These are phyloP conservation scores for Mentha longifolia DNA, from an alignment of 257 asterid species.

Conservation along the genomic window DNA sequence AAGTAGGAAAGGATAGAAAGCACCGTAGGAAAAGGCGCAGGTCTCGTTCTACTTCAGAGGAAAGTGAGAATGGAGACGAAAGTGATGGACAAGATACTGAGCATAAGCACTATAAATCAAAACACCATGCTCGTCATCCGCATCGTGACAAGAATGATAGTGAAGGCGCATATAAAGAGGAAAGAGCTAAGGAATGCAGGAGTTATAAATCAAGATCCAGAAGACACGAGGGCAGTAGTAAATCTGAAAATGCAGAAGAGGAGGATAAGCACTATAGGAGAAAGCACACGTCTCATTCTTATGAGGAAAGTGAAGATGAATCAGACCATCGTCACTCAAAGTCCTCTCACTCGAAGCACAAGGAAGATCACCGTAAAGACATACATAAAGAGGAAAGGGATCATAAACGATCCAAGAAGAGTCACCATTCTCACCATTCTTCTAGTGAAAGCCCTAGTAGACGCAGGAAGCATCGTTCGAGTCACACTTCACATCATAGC, in stretches of 20 bases:
- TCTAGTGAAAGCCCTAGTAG: slow-evolving; percentile 50
- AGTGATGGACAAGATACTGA: slow-evolving; percentile 39
- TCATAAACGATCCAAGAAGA: slow-evolving; percentile 48
- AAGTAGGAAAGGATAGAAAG: slow-evolving; percentile 28
- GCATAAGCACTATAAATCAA: slow-evolving; percentile 37
- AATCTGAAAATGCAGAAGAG: slow-evolving; percentile 20
- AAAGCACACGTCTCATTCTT: slow-evolving; percentile 23
- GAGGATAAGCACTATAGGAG: slow-evolving; percentile 14
- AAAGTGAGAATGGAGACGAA: slow-evolving; percentile 26
- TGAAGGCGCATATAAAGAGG: slow-evolving; percentile 1
- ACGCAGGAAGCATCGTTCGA: slow-evolving; percentile 55
- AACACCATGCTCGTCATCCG: slow-evolving; percentile 29
- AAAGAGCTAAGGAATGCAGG: slow-evolving; percentile 30
- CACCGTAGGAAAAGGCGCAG: slow-evolving; percentile 25
- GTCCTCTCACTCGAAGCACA: slow-evolving; percentile 37
- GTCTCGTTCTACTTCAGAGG: slow-evolving; percentile 28
- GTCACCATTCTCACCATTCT: slow-evolving; percentile 42
- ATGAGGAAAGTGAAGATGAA: slow-evolving; percentile 36
- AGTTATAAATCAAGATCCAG: slow-evolving; percentile 34
- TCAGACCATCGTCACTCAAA: slow-evolving; percentile 39
- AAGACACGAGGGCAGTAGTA: slow-evolving; percentile 23
- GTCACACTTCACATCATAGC: slow-evolving; percentile 32
- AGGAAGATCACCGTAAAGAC: slow-evolving; percentile 35
- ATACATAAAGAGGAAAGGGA: slow-evolving; percentile 37
- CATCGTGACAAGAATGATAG: slow-evolving; percentile 33